Evolutionary conservation across 768 basidiomycete genomes (phyloP), one percentile per base, ranked within the genome.

Genomic region (Mycena filopes): DNA sequence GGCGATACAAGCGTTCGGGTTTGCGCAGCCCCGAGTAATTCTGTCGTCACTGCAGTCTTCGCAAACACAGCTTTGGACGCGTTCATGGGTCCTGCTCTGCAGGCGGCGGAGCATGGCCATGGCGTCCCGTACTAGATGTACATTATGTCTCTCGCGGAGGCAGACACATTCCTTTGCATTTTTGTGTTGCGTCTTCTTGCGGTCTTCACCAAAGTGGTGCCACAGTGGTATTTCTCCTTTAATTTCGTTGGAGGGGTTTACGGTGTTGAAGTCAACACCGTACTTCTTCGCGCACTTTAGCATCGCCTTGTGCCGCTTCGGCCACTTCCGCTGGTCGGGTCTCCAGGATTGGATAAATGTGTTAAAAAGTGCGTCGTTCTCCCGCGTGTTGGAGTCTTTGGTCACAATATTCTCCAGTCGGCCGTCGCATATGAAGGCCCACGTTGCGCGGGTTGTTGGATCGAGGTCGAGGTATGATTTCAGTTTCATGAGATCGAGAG

Each of bases 381-480:
- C 46, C 2, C 28, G 47, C 6, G 13, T 50, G 36, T 36, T 36
- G 15, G 47, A 49, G 26, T 25, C 20, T 25, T 59, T 59, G 20
- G 21, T 33, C 26, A 28, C 57, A 15, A 13, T 11, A 4, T 38
- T 48, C 6, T 11, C 45, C 1, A 58, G 43, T 11, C 31, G 11
- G 10, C 8, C 21, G 43, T 66, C 65, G 16, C 7, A 15, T 1
- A 60, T 7, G 26, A 41, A 61, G n/a, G 28, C 49, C 64, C 64
- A 65, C 1, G 18, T n/a, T 21, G 47, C 42, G 11, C 64, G 40
- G 9, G 31, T 42, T 7, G 18, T 20, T 7, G 46, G 54, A 13
- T 46, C 57, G 23, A 60, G 38, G 25, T 65, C 23, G 2, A 68
- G 43, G 58, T 60, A 65, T 5, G 49, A 43, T 40, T 61, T 56